Base-by-base conservation (phyloP, 495 filamentous ascomycete species). In the Neurospora sp. region DNA sequence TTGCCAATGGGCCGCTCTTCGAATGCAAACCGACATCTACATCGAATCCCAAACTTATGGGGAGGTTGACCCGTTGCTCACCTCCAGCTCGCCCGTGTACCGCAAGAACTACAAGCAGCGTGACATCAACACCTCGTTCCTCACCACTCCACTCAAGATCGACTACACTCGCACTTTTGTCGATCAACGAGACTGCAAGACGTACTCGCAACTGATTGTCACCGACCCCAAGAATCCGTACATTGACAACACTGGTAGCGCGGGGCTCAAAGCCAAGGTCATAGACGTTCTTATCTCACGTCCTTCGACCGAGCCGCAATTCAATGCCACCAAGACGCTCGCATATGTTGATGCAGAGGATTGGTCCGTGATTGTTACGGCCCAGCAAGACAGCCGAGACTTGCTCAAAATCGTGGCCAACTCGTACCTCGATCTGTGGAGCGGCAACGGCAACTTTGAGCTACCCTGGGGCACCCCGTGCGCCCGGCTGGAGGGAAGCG, bases 191-290 rank as follows among this genome's bases (percentile, higher is more conserved):
- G 77, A 78, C 66, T 88, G 86, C 79, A 82, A 84, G 9, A 84
- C 84, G 70, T 86, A 83, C 79, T 83, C 82, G 48, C 86, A 88
- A 73, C 74, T 87, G 69, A 82, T 87, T 62, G 79, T 83, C 23
- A 81, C 84, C 18, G 79, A 83, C 73, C 48, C 77, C 54, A 70
- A 80, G 14, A 80, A 82, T 35, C 85, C 85, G 20, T 84, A 86
- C 72, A 86, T 88, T 72, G 76, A 75, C 41, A 78, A 82, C 44
- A 59, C 12, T 18, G 54, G 54, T 18, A 62, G 23, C 27, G 14
- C 23, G 27, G 54, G 54, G 4, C 54, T 62, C 48, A 59, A 31
- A 23, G 48, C 48, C 48, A 59, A 59, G 5, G 3, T 16, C 23
- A 59, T 59, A 31, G 48, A 59, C 48, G 48, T 59, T 16, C 11